Conservation (phyloP, 495 filamentous ascomycete species). For the Penicillium ochrochloron region DNA sequence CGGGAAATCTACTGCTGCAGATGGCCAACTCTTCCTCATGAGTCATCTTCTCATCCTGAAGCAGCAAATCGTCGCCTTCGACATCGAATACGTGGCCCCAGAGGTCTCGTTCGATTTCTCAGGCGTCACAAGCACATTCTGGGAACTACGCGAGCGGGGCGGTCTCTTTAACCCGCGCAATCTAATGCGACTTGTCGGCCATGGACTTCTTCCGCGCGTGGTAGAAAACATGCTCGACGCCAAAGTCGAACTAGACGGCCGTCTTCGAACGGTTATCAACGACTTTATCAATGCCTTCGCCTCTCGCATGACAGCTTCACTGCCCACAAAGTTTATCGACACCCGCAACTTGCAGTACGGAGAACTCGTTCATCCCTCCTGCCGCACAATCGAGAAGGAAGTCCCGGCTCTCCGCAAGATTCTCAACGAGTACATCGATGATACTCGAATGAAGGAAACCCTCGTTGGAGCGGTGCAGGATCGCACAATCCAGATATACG, state of each 20-base stretch:
- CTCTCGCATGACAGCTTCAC: conserved; percentile 56
- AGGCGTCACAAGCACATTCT: conserved; percentile 77
- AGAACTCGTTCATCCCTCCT: conserved; percentile 45
- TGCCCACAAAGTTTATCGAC: conserved; percentile 50
- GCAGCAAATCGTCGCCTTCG: conserved; percentile 87
- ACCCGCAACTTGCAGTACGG: conserved; percentile 43
- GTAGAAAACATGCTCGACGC: conserved; percentile 76
- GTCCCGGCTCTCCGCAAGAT: conserved; percentile 55
- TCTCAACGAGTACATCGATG: conserved; percentile 62
- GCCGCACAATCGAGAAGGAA: conserved; percentile 57
- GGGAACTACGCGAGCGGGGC: conserved; percentile 70
- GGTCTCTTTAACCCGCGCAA: conserved; percentile 71
- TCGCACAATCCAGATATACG: conserved; percentile 61
- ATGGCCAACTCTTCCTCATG: conserved; percentile 85
- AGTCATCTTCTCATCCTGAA: conserved; percentile 90
- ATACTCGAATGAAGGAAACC: conserved; percentile 64
- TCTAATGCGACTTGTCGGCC: conserved; percentile 61
- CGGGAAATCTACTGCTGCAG: conserved; percentile 59
- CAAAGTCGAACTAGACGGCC: conserved; percentile 79
- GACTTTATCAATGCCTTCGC: conserved; percentile 72
- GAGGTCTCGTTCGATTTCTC: conserved; percentile 78
- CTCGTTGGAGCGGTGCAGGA: conserved; percentile 65
- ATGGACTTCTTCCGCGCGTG: conserved; percentile 62
- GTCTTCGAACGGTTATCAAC: conserved; percentile 76
- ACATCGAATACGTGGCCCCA: conserved; percentile 84